These are phyloP conservation scores for Diaporthe sp. DNA, from an alignment of 2,329 filamentous ascomycete species.

Conservation along the genomic window DNA sequence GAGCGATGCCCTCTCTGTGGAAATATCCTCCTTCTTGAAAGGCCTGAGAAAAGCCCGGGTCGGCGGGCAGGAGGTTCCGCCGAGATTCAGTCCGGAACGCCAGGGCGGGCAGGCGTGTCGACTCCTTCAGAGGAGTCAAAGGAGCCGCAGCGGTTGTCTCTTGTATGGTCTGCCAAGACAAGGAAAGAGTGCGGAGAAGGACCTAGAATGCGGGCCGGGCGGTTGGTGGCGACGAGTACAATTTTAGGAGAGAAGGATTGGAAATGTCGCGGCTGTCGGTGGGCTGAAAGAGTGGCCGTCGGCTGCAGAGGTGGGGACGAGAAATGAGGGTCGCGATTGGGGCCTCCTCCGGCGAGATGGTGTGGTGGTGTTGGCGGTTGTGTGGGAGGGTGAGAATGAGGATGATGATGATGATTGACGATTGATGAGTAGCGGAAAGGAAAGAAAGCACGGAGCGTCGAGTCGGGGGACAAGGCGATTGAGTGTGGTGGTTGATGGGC, in stretches of 20 bases:
- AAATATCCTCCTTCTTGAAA: conserved; percentile 50
- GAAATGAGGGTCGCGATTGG: conserved; percentile 30
- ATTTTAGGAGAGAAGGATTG: conserved; percentile 35
- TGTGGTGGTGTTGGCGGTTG: conserved; percentile 17
- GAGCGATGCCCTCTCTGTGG: conserved; percentile 52
- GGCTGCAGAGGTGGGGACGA: conserved; percentile 35
- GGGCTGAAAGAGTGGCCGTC: conserved; percentile 21
- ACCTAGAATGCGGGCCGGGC: conserved; percentile 5
- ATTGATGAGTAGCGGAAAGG: conserved; percentile 29
- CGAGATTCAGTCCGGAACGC: conserved; percentile 61
- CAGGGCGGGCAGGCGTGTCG: conserved; percentile 57
- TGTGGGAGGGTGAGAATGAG: not conserved
- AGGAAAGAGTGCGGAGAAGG: conserved; percentile 29
- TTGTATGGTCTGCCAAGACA: conserved; percentile 18
- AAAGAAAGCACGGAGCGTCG: conserved; percentile 35
- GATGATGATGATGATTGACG: not conserved
- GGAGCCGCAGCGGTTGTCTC: conserved; percentile 17
- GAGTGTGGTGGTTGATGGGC: conserved; percentile 4
- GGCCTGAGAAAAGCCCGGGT: conserved; percentile 48
- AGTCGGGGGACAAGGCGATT: conserved; percentile 20
- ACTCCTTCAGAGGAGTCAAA: conserved; percentile 47
- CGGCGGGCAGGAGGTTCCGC: conserved; percentile 59
- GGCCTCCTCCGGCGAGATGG: not conserved
- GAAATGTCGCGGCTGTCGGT: conserved; percentile 33
- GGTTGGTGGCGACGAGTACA: conserved; percentile 25